Conservation (phyloP, 2,329 filamentous ascomycete species). For the Monilinia fructigena region DNA sequence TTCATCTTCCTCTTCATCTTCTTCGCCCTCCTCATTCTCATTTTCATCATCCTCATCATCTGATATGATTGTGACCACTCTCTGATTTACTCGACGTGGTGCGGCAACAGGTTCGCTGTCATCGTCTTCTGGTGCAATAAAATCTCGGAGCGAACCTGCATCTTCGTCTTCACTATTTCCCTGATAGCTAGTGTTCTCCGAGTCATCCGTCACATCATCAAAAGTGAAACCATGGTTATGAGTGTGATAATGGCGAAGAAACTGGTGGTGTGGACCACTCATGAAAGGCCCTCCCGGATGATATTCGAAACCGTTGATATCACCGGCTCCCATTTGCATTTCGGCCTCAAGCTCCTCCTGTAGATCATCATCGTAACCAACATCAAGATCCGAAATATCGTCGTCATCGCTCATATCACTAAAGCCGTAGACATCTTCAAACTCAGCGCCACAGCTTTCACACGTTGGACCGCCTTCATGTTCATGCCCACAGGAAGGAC, state of each 20-base stretch:
- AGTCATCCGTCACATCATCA: constrained; percentile 18
- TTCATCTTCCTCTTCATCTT: too few relatives aligned
- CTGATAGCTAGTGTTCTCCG: constrained; percentile 20
- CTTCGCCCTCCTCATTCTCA: background rate
- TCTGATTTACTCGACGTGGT: constrained; percentile 1
- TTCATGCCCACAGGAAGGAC: constrained; percentile 62
- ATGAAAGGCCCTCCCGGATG: constrained; percentile 1
- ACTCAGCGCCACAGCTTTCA: constrained; percentile 46
- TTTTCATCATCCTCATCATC: constrained; percentile 29
- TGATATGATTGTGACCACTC: constrained; percentile 32
- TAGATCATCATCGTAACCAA: constrained; percentile 37
- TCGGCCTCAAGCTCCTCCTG: constrained; percentile 15
- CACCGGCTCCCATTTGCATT: background rate
- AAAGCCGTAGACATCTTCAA: constrained; percentile 34
- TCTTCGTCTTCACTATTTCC: constrained; percentile 33
- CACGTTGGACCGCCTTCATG: constrained; percentile 58
- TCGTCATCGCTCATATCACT: constrained; percentile 20
- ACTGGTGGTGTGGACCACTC: background rate
- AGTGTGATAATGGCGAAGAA: constrained; percentile 20
- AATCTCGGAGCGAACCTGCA: constrained; percentile 36
- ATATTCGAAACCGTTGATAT: background rate
- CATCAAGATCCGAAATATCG: constrained; percentile 28
- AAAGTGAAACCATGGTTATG: constrained; percentile 16
- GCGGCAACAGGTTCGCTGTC: constrained; percentile 23
- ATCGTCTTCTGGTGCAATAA: constrained; percentile 37